Base-by-base conservation (phyloP, 2,329 filamentous ascomycete species). In the Alternaria infectoria region DNA sequence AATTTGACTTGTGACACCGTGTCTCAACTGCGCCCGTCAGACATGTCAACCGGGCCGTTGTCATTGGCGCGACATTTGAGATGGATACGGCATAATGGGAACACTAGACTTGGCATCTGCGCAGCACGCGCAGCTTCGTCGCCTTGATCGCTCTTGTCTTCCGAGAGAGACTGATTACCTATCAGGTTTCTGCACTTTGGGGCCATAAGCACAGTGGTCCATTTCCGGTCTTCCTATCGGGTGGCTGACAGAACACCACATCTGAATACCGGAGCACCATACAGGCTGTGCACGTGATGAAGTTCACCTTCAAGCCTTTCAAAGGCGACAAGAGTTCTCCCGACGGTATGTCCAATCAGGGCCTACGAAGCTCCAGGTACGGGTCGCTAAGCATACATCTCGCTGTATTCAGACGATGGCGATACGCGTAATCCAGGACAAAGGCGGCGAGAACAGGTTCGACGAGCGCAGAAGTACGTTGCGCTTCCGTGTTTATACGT, bases 401-500 rank as follows among this genome's bases (percentile, higher is more conserved):
- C 10, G 9, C 17, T n/a, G 6, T 28, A 4, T 28, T 26, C 28
- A 45, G 36, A 55, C 36, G 17, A 55, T 28, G 47, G 26, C 5
- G 58, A 62, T 15, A 45, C 59, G 12, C 50, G 63, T 15, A 54
- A 30, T 28, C 49, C 40, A 7, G 49, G 26, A 6, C 65, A 68
- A 55, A 79, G 72, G 57, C 74, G 79, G 19, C 70, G 75, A 49
- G 78, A 81, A 36, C 79, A 81, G 67, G 70, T 80, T n/a, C 77
- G 78, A 12, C 73, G 69, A 55, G 79, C 79, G 9, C 79, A 81
- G 61, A 71, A 67, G 74, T 77, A 56, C 6, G 32, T 51, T 12
- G 12, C 13, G 45, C 7, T 13, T 30, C 28, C 4, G 9, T 26
- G 5, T 36, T 3, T 10, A 10, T 15, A 11, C 15, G 12, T 6